Evolutionary conservation across 1,284 basidiomycete species (phyloP), one percentile per base, ranked within the genome.

Genomic region (Ustilago hordei): DNA sequence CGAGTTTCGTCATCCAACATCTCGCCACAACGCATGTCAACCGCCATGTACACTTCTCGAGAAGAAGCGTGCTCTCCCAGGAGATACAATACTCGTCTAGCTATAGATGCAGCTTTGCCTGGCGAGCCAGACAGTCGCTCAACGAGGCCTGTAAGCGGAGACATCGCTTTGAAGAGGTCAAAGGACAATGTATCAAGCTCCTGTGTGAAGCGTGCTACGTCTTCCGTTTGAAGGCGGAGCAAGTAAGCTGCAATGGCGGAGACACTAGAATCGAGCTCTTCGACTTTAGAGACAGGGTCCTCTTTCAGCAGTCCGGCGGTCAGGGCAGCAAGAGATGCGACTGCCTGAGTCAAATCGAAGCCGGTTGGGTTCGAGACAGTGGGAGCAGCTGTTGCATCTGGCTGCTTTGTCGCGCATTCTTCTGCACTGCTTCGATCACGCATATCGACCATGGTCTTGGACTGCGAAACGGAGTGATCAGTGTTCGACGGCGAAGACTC

Each of bases 1-100:
- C 19, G 43, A 12, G 53, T 23, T 13, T 50, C 43, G 19, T 47
- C 35, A 19, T 68, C 61, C 19, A 79, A 58, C 60, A 81, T 48
- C 34, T 71, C 67, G 36, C 75, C 74, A 35, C 79, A 66, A 4
- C 80, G 74, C 67, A 80, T 74, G 58, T 81, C 76, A 17, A 75
- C 45, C 6, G 80, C 81, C 73, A 83, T 66, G 68, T 78, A 80
- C n/a, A 83, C 48, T 36, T 83, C 81, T 7, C 81, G 73, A 15
- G 80, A 75, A 7, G 78, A 80, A 2, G 70, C 75, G 19, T 60
- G 32, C 39, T 75, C 65, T 4, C 73, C 78, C 8, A 81, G 53
- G 35, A 79, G 23, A 6, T 73, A 62, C 23, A 82, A 60, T 8
- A 74, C 60, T 38, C 61, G 61, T 12, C 55, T 56, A 1, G 81